phyloP scores from a whole-genome alignment of 305 asterid genomes.

The Withania somnifera region DNA sequence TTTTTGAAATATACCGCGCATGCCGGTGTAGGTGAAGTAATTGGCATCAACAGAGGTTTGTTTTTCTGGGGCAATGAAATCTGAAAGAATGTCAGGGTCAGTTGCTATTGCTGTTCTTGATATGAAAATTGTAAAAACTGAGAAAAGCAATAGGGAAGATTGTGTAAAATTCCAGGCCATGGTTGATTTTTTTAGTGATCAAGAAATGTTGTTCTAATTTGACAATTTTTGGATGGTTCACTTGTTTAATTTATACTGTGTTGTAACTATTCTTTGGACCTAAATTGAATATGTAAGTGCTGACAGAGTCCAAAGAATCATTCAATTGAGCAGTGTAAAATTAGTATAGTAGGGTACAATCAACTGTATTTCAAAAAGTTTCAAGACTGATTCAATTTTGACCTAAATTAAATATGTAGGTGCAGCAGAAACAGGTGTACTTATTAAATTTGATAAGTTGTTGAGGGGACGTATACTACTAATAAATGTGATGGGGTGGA shows the following conservation, averaged over 20 bases:
- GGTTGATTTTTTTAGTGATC: background rate
- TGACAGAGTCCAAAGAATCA: background rate
- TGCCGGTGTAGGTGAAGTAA: background rate
- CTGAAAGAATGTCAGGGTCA: background rate
- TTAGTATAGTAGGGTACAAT: background rate
- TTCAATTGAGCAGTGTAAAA: background rate
- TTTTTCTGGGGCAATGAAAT: background rate
- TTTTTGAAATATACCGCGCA: conserved; percentile 1
- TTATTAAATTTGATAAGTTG: background rate
- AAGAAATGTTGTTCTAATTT: background rate
- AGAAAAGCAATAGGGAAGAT: background rate
- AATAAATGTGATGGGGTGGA: background rate
- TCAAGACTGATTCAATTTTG: background rate
- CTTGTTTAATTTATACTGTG: background rate
- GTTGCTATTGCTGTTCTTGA: background rate
- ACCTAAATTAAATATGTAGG: background rate
- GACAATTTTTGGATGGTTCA: background rate
- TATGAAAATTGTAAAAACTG: background rate
- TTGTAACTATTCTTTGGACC: background rate
- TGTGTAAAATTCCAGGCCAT: background rate
- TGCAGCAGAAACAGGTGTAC: background rate
- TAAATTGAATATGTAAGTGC: background rate
- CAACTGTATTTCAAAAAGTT: background rate
- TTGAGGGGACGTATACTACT: background rate
- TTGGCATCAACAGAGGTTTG: background rate